phyloP scores from a whole-genome alignment of 2,329 filamentous ascomycete species.

The Sphaerulina musiva region DNA sequence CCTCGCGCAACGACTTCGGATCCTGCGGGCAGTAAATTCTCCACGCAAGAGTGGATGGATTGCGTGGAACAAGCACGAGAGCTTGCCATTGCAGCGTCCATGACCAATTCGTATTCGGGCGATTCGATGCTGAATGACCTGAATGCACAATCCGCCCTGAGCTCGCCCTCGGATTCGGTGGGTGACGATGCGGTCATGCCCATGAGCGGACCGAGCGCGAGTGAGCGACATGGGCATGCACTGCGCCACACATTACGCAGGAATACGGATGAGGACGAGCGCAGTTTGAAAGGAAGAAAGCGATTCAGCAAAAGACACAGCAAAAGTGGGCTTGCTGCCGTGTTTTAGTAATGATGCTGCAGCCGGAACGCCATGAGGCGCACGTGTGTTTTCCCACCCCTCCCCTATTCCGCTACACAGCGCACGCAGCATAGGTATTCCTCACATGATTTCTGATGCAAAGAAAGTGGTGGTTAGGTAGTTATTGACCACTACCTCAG shows the following conservation, averaged over 20 bases:
- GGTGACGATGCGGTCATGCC: conserved; percentile 46
- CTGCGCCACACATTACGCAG: conserved; percentile 37
- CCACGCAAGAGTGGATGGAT: conserved; percentile 88
- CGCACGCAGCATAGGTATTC: neutral
- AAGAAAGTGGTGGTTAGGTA: neutral
- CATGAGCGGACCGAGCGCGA: conserved; percentile 23
- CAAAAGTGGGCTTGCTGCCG: conserved; percentile 85
- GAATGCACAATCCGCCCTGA: conserved; percentile 47
- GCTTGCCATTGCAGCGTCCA: conserved; percentile 62
- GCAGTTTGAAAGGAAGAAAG: conserved; percentile 46
- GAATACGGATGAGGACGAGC: conserved; percentile 21
- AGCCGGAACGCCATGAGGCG: conserved; percentile 3
- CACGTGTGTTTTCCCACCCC: neutral
- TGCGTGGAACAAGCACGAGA: conserved; percentile 80
- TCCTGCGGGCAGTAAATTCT: conserved; percentile 57
- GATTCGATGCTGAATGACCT: conserved; percentile 42
- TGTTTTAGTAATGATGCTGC: conserved; percentile 53
- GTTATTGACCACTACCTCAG: neutral
- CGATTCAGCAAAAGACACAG: conserved; percentile 87
- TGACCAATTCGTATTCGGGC: conserved; percentile 58
- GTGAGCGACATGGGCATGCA: conserved; percentile 21
- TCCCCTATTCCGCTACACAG: neutral
- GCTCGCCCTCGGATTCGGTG: conserved; percentile 70
- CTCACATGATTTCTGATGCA: conserved; percentile 1
- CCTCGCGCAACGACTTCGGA: conserved; percentile 64